These are phyloP conservation scores for Alternaria brassicicola DNA, from an alignment of 2,329 filamentous ascomycete species.

Conservation along the genomic window DNA sequence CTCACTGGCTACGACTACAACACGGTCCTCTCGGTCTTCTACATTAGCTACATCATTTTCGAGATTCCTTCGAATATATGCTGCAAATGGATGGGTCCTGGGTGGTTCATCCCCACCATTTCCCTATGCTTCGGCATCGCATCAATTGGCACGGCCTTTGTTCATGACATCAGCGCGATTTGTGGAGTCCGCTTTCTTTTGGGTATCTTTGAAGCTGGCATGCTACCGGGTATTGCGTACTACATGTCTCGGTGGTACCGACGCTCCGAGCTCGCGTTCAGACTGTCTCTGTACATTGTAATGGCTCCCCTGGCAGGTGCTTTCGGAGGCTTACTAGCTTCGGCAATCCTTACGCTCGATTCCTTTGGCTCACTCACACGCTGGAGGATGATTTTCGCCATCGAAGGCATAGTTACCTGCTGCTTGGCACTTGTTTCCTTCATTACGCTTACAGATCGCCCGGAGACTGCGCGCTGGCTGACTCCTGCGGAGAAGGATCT, in stretches of 20 bases:
- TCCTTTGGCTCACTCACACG: slow-evolving; percentile 61
- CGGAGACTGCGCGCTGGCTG: slow-evolving; percentile 71
- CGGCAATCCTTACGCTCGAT: slow-evolving; percentile 66
- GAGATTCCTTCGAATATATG: slow-evolving; percentile 69
- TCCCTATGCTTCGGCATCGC: slow-evolving; percentile 67
- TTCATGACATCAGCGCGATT: slow-evolving; percentile 58
- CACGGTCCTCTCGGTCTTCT: slow-evolving; percentile 69
- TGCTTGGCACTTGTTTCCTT: slow-evolving; percentile 66
- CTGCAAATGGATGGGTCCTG: slow-evolving; percentile 74
- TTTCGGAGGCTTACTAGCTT: slow-evolving; percentile 69
- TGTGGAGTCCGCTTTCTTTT: slow-evolving; percentile 71
- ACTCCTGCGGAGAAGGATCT: slow-evolving; percentile 69
- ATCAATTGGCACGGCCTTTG: slow-evolving; percentile 71
- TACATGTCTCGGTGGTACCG: slow-evolving; percentile 76
- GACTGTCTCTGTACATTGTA: slow-evolving; percentile 71
- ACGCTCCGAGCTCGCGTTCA: slow-evolving; percentile 70
- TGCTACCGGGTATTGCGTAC: slow-evolving; percentile 76
- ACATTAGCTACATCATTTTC: slow-evolving; percentile 69
- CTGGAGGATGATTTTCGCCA: slow-evolving; percentile 75
- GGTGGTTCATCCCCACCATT: slow-evolving; percentile 70
- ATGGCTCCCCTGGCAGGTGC: slow-evolving; percentile 73
- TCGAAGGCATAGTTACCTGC: slow-evolving; percentile 71
- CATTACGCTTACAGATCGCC: slow-evolving; percentile 70
- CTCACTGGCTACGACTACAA: slow-evolving; percentile 72
- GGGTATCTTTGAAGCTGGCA: slow-evolving; percentile 71